A percentile compares a stretch with the other conserved stretches of the same genome.
These are phyloP conservation scores for Pterocarpus santalinus DNA, from an alignment of 306 rosid genomes.

Conservation along the genomic window DNA sequence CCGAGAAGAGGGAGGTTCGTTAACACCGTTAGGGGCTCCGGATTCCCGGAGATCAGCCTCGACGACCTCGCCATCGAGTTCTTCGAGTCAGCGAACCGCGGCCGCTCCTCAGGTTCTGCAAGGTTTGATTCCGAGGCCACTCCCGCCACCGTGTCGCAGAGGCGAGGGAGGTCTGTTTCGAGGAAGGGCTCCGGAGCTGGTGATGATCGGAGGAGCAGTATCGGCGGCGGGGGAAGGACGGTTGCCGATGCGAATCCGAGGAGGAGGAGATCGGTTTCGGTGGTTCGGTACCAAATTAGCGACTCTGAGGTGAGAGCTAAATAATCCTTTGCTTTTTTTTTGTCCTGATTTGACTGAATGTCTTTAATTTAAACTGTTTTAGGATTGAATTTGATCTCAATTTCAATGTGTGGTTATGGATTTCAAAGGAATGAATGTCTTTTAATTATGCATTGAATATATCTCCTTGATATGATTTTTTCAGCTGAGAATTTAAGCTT, in stretches of 20 bases:
- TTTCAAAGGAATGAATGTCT: slow-evolving; percentile 5
- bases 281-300: slow-evolving; percentile 84
- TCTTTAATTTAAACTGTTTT: neutral
- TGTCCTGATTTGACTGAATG: neutral
- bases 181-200: slow-evolving; percentile 64
- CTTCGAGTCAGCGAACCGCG: slow-evolving; percentile 78
- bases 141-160: slow-evolving; percentile 55
- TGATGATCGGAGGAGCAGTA: slow-evolving; percentile 58
- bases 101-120: slow-evolving; percentile 54
- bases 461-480: neutral
- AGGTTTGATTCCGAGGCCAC: slow-evolving; percentile 54
- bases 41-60: slow-evolving; percentile 93
- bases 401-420: slow-evolving; percentile 20
- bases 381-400: slow-evolving; percentile 13
- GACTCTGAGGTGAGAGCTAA: slow-evolving; percentile 82
- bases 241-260: slow-evolving; percentile 69
- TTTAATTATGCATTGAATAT: neutral
- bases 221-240: slow-evolving; percentile 53
- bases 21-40: slow-evolving; percentile 88
- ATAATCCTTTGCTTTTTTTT: neutral
- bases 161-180: slow-evolving; percentile 96
- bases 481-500: neutral
- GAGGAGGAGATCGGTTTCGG: slow-evolving; percentile 86
- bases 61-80: slow-evolving; percentile 90
- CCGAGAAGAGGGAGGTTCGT: slow-evolving; percentile 73